phyloP scores from a whole-genome alignment of 805 yeast genomes.

The Wickerhamomyces queroliae region DNA sequence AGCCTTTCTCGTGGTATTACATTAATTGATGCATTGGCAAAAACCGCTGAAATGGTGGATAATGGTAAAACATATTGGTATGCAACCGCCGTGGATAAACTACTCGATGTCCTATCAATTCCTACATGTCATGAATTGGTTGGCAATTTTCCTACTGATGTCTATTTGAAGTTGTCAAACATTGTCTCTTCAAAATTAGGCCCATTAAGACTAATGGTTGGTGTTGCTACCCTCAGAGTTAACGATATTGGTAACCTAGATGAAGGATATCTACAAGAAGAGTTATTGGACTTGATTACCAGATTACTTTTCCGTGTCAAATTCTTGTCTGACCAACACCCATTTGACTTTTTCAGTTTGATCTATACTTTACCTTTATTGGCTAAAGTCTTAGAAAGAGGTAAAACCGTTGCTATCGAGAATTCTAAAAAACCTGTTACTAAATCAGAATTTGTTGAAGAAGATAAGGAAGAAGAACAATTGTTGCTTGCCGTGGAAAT shows the following conservation, averaged over 20 bases:
- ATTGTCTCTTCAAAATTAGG: constrained; percentile 49
- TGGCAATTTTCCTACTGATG: constrained; percentile 37
- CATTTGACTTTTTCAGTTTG: constrained; percentile 62
- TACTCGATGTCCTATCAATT: constrained; percentile 40
- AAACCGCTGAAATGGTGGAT: constrained; percentile 43
- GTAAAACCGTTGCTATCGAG: constrained; percentile 49
- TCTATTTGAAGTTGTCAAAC: constrained; percentile 50
- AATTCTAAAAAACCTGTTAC: constrained; percentile 45
- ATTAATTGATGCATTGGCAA: constrained; percentile 48
- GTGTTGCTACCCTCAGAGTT: constrained; percentile 64
- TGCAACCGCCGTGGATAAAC: constrained; percentile 49
- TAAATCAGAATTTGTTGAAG: constrained; percentile 70
- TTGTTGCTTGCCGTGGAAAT: constrained; percentile 72
- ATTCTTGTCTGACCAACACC: constrained; percentile 64
- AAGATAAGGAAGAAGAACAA: constrained; percentile 86
- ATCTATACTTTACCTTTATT: constrained; percentile 74
- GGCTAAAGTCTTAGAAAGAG: constrained; percentile 59
- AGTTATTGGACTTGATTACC: constrained; percentile 47
- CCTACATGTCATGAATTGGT: constrained; percentile 29
- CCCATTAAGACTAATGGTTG: constrained; percentile 45
- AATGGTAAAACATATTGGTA: constrained; percentile 71
- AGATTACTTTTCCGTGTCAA: constrained; percentile 73
- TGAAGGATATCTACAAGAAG: constrained; percentile 41
- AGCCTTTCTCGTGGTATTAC: constrained; percentile 43
- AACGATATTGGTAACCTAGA: constrained; percentile 41